These are phyloP conservation scores for Aspergillus sp. DNA, from an alignment of 2,329 filamentous ascomycete species.

Conservation along the genomic window DNA sequence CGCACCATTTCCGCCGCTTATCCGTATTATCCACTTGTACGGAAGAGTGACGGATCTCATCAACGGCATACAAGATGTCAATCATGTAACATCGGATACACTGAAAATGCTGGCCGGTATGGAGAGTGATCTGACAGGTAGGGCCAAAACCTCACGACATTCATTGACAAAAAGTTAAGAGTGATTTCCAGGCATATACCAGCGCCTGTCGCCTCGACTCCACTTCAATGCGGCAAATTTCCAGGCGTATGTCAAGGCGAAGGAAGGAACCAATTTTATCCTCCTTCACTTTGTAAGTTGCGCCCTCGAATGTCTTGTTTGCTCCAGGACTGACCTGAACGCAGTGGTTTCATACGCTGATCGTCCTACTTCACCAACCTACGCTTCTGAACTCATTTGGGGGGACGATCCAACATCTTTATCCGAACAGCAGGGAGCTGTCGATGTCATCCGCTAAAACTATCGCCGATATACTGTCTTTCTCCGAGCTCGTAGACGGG, in stretches of 20 bases:
- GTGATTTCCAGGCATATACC: slow-evolving; percentile 57
- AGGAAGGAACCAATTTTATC: slow-evolving; percentile 84
- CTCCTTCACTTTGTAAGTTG: slow-evolving; percentile 67
- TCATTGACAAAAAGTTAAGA: slow-evolving; percentile 5
- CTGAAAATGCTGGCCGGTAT: slow-evolving; percentile 72
- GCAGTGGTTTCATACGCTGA: slow-evolving; percentile 79
- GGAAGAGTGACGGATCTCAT: slow-evolving; percentile 80
- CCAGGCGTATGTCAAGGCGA: slow-evolving; percentile 75
- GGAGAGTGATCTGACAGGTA: slow-evolving; percentile 72
- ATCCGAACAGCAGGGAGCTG: slow-evolving; percentile 75
- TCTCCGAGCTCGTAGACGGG: slow-evolving; percentile 80
- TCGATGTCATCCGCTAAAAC: slow-evolving; percentile 91
- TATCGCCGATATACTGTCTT: slow-evolving; percentile 83
- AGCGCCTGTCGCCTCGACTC: slow-evolving; percentile 70
- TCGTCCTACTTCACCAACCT: slow-evolving; percentile 81
- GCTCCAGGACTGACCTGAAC: slow-evolving; percentile 18
- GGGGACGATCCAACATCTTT: slow-evolving; percentile 67
- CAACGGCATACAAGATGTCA: slow-evolving; percentile 73
- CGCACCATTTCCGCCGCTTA: slow-evolving; percentile 74
- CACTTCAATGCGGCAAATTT: slow-evolving; percentile 87
- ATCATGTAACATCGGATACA: slow-evolving; percentile 74
- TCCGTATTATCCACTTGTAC: slow-evolving; percentile 83
- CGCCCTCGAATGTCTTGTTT: neutral
- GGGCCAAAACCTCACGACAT: slow-evolving; percentile 32
- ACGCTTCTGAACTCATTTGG: slow-evolving; percentile 78